A percentile compares a stretch with the other conserved stretches of the same genome.
Conservation (phyloP, 1,139 yeast genomes). For the Suhomyces anneliseae region DNA sequence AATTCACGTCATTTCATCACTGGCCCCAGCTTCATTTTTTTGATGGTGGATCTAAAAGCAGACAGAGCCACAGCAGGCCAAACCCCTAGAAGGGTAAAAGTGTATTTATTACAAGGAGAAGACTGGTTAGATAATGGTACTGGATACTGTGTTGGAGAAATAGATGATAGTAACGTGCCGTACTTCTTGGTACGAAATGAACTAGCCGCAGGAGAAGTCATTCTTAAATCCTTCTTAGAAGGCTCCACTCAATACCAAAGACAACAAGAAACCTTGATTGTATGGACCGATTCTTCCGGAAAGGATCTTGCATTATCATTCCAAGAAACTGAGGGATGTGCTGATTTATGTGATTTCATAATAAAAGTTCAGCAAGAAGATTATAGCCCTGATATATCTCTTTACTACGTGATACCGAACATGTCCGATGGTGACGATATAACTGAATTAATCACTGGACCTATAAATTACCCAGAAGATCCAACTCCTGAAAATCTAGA, state of each 20-base stretch:
- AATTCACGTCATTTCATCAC: too few relatives aligned
- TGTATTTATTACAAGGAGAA: conserved; percentile 75
- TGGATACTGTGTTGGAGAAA: conserved; percentile 80
- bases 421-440: conserved; percentile 45
- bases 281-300: conserved; percentile 85
- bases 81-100: conserved; percentile 78
- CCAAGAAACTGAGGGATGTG: conserved; percentile 91
- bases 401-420: conserved; percentile 68
- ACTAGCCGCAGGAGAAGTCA: conserved; percentile 53
- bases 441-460: conserved; percentile 82
- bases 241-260: conserved; percentile 85
- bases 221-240: conserved; percentile 65
- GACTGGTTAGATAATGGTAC: conserved; percentile 95
- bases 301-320: conserved; percentile 87
- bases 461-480: conserved; percentile 64
- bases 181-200: conserved; percentile 76
- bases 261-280: conserved; percentile 91
- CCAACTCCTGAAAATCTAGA: conserved; percentile 52
- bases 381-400: conserved; percentile 65
- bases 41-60: conserved; percentile 3
- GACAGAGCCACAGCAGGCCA: conserved; percentile 9
- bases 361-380: conserved; percentile 62
- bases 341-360: conserved; percentile 77
- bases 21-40: too few relatives aligned
- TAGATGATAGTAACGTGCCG: conserved; percentile 49